phyloP scores from a whole-genome alignment of 1,139 yeast genomes.

The Geotrichum histeridarum region DNA sequence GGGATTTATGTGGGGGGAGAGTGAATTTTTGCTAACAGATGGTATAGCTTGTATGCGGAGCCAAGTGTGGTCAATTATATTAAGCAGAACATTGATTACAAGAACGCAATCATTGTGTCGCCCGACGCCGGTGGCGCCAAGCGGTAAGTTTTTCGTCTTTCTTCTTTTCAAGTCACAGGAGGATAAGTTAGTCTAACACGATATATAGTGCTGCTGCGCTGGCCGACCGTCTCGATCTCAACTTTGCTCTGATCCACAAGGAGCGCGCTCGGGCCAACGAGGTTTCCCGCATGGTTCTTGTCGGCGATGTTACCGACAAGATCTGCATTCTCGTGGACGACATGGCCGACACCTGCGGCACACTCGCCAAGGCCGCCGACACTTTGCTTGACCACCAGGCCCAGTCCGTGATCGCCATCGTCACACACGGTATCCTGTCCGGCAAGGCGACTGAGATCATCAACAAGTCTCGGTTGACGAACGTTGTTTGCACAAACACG shows the following conservation, averaged over 20 bases:
- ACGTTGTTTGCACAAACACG: constrained; percentile 89
- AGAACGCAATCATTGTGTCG: constrained; percentile 78
- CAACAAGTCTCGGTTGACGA: constrained; percentile 69
- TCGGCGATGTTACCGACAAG: constrained; percentile 88
- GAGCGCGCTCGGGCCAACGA: constrained; percentile 95
- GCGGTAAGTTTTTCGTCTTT: constrained; percentile 16
- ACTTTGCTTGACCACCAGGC: constrained; percentile 72
- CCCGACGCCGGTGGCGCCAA: constrained; percentile 99
- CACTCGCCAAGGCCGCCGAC: constrained; percentile 93
- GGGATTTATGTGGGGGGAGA: not conserved
- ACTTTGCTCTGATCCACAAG: constrained; percentile 93
- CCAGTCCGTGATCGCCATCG: constrained; percentile 81
- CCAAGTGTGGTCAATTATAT: constrained; percentile 89
- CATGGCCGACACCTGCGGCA: constrained; percentile 98
- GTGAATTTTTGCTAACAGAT: constrained; percentile 1
- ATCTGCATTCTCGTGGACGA: constrained; percentile 91
- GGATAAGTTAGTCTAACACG: not conserved
- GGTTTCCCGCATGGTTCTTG: constrained; percentile 90
- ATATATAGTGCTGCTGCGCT: constrained; percentile 81
- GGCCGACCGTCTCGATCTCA: constrained; percentile 86
- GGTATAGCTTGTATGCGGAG: constrained; percentile 65
- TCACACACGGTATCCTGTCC: constrained; percentile 89
- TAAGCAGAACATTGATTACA: constrained; percentile 60
- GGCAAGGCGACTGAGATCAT: constrained; percentile 83
- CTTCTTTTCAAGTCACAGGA: not conserved